A percentile compares a stretch with the other conserved stretches of the same genome.
phyloP scores from a whole-genome alignment of 495 filamentous ascomycete genomes.

The Mycothermus thermophilus region DNA sequence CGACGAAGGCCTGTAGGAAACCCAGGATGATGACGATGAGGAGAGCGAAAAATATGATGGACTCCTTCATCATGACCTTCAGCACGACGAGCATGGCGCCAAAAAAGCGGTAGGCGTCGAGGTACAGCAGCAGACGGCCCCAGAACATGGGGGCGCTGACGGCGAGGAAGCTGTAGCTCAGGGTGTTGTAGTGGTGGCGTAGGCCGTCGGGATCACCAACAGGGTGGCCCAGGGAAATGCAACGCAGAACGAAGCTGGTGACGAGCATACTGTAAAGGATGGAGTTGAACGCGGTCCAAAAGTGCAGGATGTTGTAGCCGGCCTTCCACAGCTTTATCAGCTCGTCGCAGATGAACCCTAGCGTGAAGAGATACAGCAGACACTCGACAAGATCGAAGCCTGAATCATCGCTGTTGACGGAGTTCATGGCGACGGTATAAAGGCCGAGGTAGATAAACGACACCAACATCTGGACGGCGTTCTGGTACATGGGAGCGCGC shows the following conservation, averaged over 20 bases:
- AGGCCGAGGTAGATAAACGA: conserved; percentile 70
- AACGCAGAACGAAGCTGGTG: conserved; percentile 59
- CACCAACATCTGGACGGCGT: conserved; percentile 67
- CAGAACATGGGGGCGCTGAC: conserved; percentile 95
- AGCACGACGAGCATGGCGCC: conserved; percentile 94
- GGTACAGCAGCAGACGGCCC: conserved; percentile 80
- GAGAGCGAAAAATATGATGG: conserved; percentile 93
- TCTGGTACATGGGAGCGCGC: conserved; percentile 85
- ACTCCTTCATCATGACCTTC: conserved; percentile 99
- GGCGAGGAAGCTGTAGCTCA: conserved; percentile 85
- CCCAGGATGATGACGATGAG: conserved; percentile 73
- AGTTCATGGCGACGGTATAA: conserved; percentile 86
- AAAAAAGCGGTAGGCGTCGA: conserved; percentile 91
- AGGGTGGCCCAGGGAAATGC: conserved; percentile 57
- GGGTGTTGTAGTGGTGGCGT: conserved; percentile 54
- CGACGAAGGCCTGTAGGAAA: conserved; percentile 91
- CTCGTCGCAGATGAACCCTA: conserved; percentile 89
- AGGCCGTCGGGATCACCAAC: conserved; percentile 29
- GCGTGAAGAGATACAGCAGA: conserved; percentile 77
- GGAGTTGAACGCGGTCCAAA: conserved; percentile 91
- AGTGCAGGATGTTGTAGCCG: conserved; percentile 72
- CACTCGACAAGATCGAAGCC: conserved; percentile 78
- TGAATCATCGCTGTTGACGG: conserved; percentile 58
- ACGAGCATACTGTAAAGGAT: conserved; percentile 65
- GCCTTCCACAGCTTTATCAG: conserved; percentile 81